Conservation (phyloP, 1,284 basidiomycete species). For the Ganoderma lingzhi region DNA sequence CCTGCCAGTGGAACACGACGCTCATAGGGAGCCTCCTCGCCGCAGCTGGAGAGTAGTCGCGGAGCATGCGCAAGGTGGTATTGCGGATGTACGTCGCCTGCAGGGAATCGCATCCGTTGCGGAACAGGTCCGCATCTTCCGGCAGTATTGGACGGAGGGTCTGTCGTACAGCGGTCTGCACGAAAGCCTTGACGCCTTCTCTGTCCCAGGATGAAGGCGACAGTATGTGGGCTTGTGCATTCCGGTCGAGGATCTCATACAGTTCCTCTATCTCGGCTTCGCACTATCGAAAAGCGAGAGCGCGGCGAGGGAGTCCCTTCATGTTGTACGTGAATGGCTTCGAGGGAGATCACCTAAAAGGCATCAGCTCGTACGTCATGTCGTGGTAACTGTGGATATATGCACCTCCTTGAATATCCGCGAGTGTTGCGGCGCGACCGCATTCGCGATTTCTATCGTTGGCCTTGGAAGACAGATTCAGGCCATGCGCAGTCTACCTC, state of each 20-base stretch:
- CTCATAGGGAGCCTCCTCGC: slow-evolving; percentile 36
- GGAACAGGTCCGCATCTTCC: slow-evolving; percentile 48
- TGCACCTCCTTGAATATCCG: slow-evolving; percentile 49
- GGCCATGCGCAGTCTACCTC: too few species aligned
- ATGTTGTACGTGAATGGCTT: slow-evolving; percentile 46
- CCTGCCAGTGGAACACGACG: slow-evolving; percentile 43
- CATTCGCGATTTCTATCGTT: slow-evolving; percentile 47
- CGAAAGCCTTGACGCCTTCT: slow-evolving; percentile 31
- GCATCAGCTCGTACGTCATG: not conserved
- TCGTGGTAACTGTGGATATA: not conserved
- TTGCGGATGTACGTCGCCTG: slow-evolving; percentile 47
- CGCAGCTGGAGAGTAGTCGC: slow-evolving; percentile 17
- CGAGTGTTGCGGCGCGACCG: slow-evolving; percentile 48
- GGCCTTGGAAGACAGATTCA: slow-evolving; percentile 38
- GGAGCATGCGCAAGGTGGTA: slow-evolving; percentile 38
- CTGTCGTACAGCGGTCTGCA: slow-evolving; percentile 36
- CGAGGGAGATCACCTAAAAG: slow-evolving; percentile 40
- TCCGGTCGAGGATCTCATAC: slow-evolving; percentile 41
- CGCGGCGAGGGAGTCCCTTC: slow-evolving; percentile 42
- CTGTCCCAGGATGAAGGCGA: slow-evolving; percentile 39
- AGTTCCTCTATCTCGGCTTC: slow-evolving; percentile 42
- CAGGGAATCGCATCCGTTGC: slow-evolving; percentile 48
- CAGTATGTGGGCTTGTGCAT: slow-evolving; percentile 33
- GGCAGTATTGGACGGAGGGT: slow-evolving; percentile 31
- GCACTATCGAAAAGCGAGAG: slow-evolving; percentile 40